These are phyloP conservation scores for Mucor piriformis DNA, from an alignment of 371 early-diverging fungal species.

Conservation along the genomic window DNA sequence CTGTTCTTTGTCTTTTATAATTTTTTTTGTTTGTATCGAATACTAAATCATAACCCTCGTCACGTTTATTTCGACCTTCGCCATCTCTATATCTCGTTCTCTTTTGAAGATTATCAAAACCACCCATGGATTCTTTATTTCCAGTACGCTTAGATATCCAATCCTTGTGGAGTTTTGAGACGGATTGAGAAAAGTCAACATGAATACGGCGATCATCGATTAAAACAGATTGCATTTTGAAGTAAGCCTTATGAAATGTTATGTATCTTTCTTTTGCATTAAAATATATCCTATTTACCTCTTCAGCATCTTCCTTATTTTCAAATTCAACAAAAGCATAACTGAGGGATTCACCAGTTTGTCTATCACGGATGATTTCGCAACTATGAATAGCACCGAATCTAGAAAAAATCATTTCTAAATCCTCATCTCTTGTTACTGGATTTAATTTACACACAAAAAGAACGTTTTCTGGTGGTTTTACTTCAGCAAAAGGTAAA, in stretches of 20 bases:
- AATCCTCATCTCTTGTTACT: slow-evolving; percentile 88
- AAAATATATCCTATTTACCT: slow-evolving; percentile 38
- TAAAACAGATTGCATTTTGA: slow-evolving; percentile 90
- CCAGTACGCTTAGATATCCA: slow-evolving; percentile 65
- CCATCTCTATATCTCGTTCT: slow-evolving; percentile 51
- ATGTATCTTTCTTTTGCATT: background rate
- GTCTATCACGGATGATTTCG: slow-evolving; percentile 89
- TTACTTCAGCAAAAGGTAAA: slow-evolving; percentile 94
- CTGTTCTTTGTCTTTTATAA: slow-evolving; percentile 14
- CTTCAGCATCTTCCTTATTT: slow-evolving; percentile 85
- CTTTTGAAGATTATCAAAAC: slow-evolving; percentile 52
- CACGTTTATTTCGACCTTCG: slow-evolving; percentile 28
- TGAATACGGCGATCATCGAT: slow-evolving; percentile 97
- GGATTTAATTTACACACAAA: slow-evolving; percentile 98
- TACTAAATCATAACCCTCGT: slow-evolving; percentile 46
- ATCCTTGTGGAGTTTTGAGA: slow-evolving; percentile 80
- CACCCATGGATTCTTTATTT: slow-evolving; percentile 53
- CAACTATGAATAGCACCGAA: slow-evolving; percentile 91
- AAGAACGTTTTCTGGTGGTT: slow-evolving; percentile 95
- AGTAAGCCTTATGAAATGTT: slow-evolving; percentile 85
- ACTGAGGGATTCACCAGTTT: slow-evolving; percentile 83
- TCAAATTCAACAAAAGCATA: slow-evolving; percentile 97
- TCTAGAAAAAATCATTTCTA: slow-evolving; percentile 91
- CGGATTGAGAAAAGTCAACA: slow-evolving; percentile 98
- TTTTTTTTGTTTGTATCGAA: slow-evolving; percentile 43